phyloP scores from a whole-genome alignment of 768 basidiomycete genomes.

The Fomitopsis pulvina region DNA sequence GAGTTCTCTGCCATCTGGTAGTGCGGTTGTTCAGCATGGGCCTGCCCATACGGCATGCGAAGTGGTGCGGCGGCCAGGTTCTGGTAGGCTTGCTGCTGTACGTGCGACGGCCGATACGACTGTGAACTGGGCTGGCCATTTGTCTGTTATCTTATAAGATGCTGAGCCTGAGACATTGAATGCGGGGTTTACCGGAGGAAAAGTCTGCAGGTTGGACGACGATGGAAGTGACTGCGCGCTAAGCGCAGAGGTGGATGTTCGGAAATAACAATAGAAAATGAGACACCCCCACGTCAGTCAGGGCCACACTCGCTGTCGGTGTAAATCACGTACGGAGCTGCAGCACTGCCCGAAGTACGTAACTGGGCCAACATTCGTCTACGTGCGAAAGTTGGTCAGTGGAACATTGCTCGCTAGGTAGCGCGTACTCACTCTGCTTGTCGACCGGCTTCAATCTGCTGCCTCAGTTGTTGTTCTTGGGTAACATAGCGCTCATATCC shows the following conservation, averaged over 20 bases:
- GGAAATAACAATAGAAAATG: too few relatives aligned
- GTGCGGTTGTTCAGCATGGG: not conserved
- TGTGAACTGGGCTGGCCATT: not conserved
- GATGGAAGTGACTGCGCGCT: not conserved
- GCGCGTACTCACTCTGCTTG: slow-evolving; percentile 34
- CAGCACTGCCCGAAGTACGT: not conserved
- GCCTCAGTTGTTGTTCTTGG: not conserved
- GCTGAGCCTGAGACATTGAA: not conserved
- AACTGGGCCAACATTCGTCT: slow-evolving; percentile 2
- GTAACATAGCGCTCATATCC: slow-evolving; percentile 26
- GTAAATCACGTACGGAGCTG: too few relatives aligned
- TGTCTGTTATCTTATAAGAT: not conserved
- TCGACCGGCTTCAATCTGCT: slow-evolving; percentile 29
- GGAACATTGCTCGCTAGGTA: not conserved
- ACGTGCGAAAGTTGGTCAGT: not conserved
- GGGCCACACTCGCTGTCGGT: too few relatives aligned
- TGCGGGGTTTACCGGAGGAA: not conserved
- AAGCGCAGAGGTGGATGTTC: too few relatives aligned
- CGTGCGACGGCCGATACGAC: not conserved
- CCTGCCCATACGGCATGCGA: not conserved
- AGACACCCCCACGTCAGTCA: not conserved
- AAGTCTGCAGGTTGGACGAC: not conserved
- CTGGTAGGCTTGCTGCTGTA: not conserved
- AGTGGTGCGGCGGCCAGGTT: not conserved
- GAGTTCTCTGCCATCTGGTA: not conserved